A percentile compares a stretch with the other conserved stretches of the same genome.
Conservation (phyloP, 108 stramenopile species). For the Aurantiochytrium sp. region DNA sequence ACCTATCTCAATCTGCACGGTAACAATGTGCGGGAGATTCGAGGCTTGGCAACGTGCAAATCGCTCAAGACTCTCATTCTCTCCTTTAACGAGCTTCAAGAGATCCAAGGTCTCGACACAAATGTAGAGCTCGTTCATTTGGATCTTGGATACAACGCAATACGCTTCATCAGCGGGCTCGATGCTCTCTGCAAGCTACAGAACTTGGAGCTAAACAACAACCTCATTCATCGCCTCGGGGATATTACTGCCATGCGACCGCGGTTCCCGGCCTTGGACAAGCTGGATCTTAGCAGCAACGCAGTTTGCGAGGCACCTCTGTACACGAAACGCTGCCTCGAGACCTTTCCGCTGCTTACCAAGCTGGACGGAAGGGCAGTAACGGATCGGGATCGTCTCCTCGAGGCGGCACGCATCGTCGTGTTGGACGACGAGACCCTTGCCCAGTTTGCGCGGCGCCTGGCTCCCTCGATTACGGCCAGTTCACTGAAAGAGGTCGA, state of each 20-base stretch:
- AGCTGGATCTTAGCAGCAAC: neutral
- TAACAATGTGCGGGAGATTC: neutral
- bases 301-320: neutral
- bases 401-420: neutral
- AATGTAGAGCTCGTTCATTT: neutral
- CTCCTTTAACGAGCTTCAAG: conserved; percentile 13
- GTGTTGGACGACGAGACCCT: neutral
- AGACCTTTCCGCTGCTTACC: neutral
- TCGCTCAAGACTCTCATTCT: neutral
- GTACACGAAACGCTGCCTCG: neutral
- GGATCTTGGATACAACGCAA: conserved; percentile 17
- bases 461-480: neutral
- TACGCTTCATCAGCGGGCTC: neutral
- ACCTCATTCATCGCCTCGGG: neutral
- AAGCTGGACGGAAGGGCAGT: neutral
- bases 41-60: neutral
- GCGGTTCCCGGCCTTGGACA: neutral
- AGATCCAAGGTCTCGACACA: neutral
- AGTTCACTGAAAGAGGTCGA: neutral
- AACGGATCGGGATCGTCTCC: neutral
- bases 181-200: neutral
- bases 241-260: neutral
- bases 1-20: conserved; percentile 21
- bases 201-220: conserved; percentile 20
- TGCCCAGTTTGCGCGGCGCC: neutral